A percentile compares a stretch with the other conserved stretches of the same genome.
Evolutionary conservation across 768 basidiomycete genomes (phyloP).

Genomic region (Russula dissimulans): DNA sequence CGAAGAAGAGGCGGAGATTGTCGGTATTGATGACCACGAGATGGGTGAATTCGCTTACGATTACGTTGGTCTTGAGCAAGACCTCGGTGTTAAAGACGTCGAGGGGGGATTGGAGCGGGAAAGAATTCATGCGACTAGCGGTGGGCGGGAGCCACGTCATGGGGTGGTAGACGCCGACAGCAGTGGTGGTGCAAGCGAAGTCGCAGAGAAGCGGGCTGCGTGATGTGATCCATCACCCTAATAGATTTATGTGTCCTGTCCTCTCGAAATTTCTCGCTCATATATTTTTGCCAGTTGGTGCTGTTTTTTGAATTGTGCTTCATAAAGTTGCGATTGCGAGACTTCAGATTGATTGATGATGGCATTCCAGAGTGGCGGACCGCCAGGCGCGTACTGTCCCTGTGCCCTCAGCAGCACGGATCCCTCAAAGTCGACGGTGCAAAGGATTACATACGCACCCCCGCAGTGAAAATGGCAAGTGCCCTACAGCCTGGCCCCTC

Average conservation of each 20-base stretch:
- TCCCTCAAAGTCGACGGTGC: too few species aligned
- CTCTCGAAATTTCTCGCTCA: background rate
- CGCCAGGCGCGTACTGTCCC: too few species aligned
- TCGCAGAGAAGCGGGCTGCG: background rate
- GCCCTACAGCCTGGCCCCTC: too few species aligned
- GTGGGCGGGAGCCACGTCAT: slow-evolving; percentile 18
- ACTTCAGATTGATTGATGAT: too few species aligned
- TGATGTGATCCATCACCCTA: background rate
- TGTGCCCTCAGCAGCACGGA: too few species aligned
- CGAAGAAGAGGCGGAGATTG: slow-evolving; percentile 20
- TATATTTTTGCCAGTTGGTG: background rate
- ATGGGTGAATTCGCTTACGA: slow-evolving; percentile 89
- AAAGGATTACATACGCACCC: too few species aligned
- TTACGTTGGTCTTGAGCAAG: slow-evolving; percentile 58
- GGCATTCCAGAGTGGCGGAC: too few species aligned
- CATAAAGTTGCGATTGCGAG: too few species aligned
- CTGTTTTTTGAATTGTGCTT: too few species aligned
- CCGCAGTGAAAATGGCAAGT: too few species aligned
- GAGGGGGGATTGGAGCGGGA: slow-evolving; percentile 18
- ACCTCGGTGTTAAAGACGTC: slow-evolving; percentile 14
- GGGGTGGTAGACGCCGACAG: background rate
- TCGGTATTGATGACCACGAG: slow-evolving; percentile 70
- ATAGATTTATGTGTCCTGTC: background rate
- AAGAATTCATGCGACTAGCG: slow-evolving; percentile 13
- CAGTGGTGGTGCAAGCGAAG: background rate